Percentiles rank a stretch among this genome's conserved stretches.
phyloP scores from a whole-genome alignment of 352 stramenopile species.

The Pythium plurisporium region DNA sequence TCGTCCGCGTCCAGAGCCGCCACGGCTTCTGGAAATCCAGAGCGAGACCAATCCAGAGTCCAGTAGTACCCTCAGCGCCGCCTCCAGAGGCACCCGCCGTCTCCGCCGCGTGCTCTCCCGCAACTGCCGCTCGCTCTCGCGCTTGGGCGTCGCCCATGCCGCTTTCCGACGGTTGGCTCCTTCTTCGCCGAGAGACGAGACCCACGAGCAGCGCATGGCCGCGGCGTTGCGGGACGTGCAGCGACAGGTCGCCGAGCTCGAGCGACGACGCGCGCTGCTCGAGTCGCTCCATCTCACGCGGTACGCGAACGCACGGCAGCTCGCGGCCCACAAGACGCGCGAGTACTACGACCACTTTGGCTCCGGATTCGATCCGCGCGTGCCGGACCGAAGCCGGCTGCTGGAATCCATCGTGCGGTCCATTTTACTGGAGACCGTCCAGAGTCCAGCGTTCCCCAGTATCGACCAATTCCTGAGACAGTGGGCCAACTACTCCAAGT shows the following conservation, averaged over 20 bases:
- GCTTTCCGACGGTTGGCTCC: conserved; percentile 38
- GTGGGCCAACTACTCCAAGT: conserved; percentile 62
- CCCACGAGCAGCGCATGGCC: conserved; percentile 26
- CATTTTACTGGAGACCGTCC: conserved; percentile 43
- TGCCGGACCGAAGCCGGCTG: conserved; percentile 11
- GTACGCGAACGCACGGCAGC: conserved; percentile 33
- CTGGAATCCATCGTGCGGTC: conserved; percentile 40
- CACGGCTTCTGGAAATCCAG: too few relatives aligned
- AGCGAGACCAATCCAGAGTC: too few relatives aligned
- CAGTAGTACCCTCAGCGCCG: too few relatives aligned
- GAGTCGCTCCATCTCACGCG: conserved; percentile 40
- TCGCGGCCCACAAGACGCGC: conserved; percentile 36
- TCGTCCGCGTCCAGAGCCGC: background rate
- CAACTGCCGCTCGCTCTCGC: conserved; percentile 39
- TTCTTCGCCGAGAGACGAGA: too few relatives aligned
- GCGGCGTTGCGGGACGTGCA: conserved; percentile 30
- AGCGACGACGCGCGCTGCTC: conserved; percentile 39
- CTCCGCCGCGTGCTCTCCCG: conserved; percentile 22
- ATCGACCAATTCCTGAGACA: conserved; percentile 52
- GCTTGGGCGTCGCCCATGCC: conserved; percentile 24
- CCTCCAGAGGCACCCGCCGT: conserved; percentile 1
- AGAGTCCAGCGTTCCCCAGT: conserved; percentile 43
- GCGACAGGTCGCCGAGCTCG: conserved; percentile 38
- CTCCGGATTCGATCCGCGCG: conserved; percentile 37
- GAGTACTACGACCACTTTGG: conserved; percentile 50